Evolutionary conservation across 805 yeast species (phyloP), one percentile per base, ranked within the genome.

Genomic region (Ogataea henricii): DNA sequence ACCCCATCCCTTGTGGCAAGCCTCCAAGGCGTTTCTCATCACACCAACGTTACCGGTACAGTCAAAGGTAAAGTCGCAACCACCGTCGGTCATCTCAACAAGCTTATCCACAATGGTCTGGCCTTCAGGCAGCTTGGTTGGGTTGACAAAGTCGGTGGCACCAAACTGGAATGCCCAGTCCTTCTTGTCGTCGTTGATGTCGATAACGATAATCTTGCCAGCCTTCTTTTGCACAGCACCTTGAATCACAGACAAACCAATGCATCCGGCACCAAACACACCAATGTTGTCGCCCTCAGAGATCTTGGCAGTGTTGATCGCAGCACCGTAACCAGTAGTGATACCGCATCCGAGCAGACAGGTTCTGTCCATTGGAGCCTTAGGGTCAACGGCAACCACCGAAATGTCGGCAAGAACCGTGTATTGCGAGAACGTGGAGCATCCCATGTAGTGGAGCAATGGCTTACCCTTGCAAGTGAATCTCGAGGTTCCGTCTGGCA

Each of bases 1-100:
- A 71, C 99, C 99, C 97, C 99, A 94, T 56, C 99, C 99, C 73
- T 91, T 92, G 76, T 94, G 98, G 69, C 97, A 90, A 18, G 96
- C 88, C 77, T 94, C 98, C 57, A 94, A 78, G 23, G 99, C 99
- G 64, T 83, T 77, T 74, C 98, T 85, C 99, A 94, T 94, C 42
- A 94, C 98, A 39, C 80, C 70, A 53, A 85, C 91, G 65, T 92
- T 94, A 74, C 99, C 99, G 45, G 99, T 94, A 76, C 98, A 91
- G 76, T 94, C 99, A 65, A 94, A 94, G 25, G 99, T 91, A 74
- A 68, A 89, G 62, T 94, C 99, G 55, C 89, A 79, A 45, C 99
- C 99, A 60, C 99, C 99, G 63, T 94, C 98, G 48, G 98, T 90
- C 81, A 85, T 73, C 64, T 89, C 95, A 58, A 89, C 72, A 59